Percentiles rank a stretch among this genome's conserved stretches.
phyloP scores from a whole-genome alignment of 208 protist species.

The Strigomonas culicis region DNA sequence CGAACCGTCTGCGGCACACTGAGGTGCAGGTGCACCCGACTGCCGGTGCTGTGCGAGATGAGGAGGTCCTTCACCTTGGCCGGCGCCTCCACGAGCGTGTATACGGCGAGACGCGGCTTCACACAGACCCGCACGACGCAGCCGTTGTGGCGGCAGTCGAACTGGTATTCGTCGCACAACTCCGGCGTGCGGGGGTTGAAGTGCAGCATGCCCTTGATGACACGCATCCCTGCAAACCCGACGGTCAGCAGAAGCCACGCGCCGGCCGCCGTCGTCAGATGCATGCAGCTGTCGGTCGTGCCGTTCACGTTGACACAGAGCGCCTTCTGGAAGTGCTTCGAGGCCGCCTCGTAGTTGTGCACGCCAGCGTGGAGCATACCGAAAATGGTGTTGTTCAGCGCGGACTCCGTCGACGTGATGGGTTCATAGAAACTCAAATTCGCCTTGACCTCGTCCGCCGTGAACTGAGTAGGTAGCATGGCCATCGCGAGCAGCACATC shows the following conservation, averaged over 20 bases:
- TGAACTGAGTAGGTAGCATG: slow-evolving; percentile 73
- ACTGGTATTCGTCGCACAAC: slow-evolving; percentile 72
- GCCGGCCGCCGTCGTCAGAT: slow-evolving; percentile 68
- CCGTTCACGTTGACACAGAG: slow-evolving; percentile 73
- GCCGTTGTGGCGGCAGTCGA: slow-evolving; percentile 67
- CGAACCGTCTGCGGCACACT: slow-evolving; percentile 59
- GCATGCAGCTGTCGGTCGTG: slow-evolving; percentile 70
- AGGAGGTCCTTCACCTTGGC: slow-evolving; percentile 42
- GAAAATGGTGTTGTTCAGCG: slow-evolving; percentile 68
- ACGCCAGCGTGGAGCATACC: slow-evolving; percentile 67
- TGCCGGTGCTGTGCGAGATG: slow-evolving; percentile 70
- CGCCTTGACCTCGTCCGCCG: slow-evolving; percentile 63
- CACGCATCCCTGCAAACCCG: slow-evolving; percentile 83
- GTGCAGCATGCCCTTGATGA: slow-evolving; percentile 67
- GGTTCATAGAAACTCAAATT: slow-evolving; percentile 88
- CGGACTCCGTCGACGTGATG: slow-evolving; percentile 77
- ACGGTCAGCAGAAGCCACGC: slow-evolving; percentile 75
- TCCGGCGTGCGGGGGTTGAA: slow-evolving; percentile 80
- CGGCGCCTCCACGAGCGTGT: slow-evolving; percentile 52
- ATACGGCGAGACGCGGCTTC: slow-evolving; percentile 62
- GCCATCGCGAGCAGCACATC: slow-evolving; percentile 84
- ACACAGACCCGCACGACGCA: slow-evolving; percentile 73
- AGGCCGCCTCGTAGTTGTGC: slow-evolving; percentile 58
- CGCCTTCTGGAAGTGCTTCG: slow-evolving; percentile 40
- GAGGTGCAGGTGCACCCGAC: slow-evolving; percentile 52